Evolutionary conservation across 805 yeast genomes (phyloP), one percentile per base, ranked within the genome.

Genomic region (Candida parachauliodes): DNA sequence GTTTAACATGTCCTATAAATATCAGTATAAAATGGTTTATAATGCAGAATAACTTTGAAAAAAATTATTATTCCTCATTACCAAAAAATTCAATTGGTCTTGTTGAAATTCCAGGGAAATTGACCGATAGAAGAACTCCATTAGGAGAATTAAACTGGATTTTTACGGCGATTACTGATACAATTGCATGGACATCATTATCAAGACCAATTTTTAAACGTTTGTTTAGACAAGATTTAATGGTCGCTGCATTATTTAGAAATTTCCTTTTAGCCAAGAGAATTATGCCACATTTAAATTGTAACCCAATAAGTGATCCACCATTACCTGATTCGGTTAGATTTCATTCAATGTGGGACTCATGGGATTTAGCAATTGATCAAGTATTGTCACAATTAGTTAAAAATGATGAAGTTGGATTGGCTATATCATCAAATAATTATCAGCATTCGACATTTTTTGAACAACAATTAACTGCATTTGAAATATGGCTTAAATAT

Each of bases 291-390:
- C 81, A 83, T 50, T 81, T 84, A 48, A 88, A 89, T 42, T 89
- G 97, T 56, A 94, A 88, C 54, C 98, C 98, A 1, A 79, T 89
- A 2, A 87, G 96, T 12, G 94, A 88, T 45, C 98, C 98, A 1
- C 88, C 85, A 8, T 65, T 93, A 26, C 98, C 98, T 0, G 93
- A 88, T 38, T 67, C 79, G 10, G 76, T 81, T 5, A 79, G 85
- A 32, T 75, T 77, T 44, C 97, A 93, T 55, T 79, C 94, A 4
- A 81, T 93, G 86, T 93, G 98, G 98, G 93, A 88, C 42, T 82
- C 96, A 0, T 93, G 98, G 98, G 98, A 93, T 54, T 68, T 93
- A 45, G 97, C 98, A 0, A 82, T 93, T 28, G 98, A 93, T 56
- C 97, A 93, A 54, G 94, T 94, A 3, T 65, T 93, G 31, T 77